phyloP scores from a whole-genome alignment of 2,329 filamentous ascomycete species.

The Alternaria ventricosa region DNA sequence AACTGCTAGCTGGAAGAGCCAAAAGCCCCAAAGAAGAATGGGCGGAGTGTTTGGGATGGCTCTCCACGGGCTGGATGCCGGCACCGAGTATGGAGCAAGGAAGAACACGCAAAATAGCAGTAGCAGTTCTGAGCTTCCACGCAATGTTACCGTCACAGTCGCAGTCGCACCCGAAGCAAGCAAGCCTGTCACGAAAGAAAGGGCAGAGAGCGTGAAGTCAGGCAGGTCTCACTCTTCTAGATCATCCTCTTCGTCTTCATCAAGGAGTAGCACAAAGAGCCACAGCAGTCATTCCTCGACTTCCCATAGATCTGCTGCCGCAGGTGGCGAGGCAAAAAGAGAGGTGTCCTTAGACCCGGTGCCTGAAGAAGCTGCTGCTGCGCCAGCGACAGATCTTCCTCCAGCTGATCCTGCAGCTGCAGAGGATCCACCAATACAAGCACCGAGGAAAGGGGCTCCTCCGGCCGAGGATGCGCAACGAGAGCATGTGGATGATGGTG shows the following conservation, averaged over 20 bases:
- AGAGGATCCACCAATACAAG: background rate
- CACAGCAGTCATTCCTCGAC: background rate
- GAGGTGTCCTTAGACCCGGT: background rate
- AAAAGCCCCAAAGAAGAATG: slow-evolving; percentile 29
- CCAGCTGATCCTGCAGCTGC: background rate
- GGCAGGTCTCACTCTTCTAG: background rate
- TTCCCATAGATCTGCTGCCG: background rate
- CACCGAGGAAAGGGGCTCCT: background rate
- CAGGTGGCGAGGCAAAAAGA: background rate
- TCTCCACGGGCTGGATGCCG: slow-evolving; percentile 19
- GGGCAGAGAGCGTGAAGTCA: background rate
- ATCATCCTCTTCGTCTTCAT: background rate
- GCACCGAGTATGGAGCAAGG: background rate
- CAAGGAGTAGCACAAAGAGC: background rate
- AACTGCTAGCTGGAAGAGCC: slow-evolving; percentile 26
- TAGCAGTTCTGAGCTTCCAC: background rate
- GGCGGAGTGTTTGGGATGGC: slow-evolving; percentile 34
- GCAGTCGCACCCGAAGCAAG: background rate
- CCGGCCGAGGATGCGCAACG: background rate
- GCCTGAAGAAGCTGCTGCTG: background rate
- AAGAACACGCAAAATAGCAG: background rate
- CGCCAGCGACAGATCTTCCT: background rate
- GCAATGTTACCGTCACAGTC: background rate
- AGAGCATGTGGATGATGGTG: background rate
- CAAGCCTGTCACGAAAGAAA: background rate